Conservation (phyloP, 108 stramenopile genomes). For the Cyclotella choctawhatcheeana region DNA sequence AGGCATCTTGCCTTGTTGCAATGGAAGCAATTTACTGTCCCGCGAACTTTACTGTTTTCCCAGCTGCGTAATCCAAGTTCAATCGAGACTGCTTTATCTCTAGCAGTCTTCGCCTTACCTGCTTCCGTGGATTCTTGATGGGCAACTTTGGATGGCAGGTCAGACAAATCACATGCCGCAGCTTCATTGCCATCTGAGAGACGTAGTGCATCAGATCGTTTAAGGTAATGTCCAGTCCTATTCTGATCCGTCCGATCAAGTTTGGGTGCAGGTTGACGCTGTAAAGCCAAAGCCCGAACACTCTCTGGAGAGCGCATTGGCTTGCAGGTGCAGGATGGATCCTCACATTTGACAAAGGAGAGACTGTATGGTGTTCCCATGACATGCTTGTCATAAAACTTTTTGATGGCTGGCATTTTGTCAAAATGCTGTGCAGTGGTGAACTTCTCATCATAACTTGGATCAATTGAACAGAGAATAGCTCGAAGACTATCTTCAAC, state of each 20-base stretch:
- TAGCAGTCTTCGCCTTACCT: not conserved
- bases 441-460: too few relatives aligned
- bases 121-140: not conserved
- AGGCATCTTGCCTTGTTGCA: constrained; percentile 9
- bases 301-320: too few relatives aligned
- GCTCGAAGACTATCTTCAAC: too few relatives aligned
- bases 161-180: not conserved
- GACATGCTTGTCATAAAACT: too few relatives aligned
- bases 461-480: too few relatives aligned
- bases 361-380: too few relatives aligned
- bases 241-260: not conserved
- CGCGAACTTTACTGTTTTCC: not conserved
- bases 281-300: too few relatives aligned
- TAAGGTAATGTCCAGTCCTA: not conserved
- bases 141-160: not conserved
- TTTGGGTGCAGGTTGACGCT: too few relatives aligned
- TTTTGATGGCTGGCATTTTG: too few relatives aligned
- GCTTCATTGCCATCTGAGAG: not conserved
- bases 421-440: too few relatives aligned
- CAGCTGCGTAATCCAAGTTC: constrained; percentile 1
- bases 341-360: too few relatives aligned
- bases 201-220: not conserved
- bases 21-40: not conserved
- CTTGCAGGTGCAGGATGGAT: too few relatives aligned
- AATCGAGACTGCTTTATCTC: not conserved